phyloP scores from a whole-genome alignment of 345 rosid species.

The Pugionium cornutum region DNA sequence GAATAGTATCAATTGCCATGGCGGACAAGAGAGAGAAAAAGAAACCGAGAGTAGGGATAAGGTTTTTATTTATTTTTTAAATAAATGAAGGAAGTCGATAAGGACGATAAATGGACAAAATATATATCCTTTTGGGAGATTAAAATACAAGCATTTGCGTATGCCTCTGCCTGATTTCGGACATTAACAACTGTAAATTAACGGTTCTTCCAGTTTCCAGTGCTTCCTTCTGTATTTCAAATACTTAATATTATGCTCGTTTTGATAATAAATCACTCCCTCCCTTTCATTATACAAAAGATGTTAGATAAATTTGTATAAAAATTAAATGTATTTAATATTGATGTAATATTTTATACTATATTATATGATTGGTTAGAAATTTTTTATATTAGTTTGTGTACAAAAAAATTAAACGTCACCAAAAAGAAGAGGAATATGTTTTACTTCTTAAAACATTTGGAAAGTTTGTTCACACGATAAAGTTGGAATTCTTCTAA shows the following conservation, averaged over 20 bases:
- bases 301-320: no score
- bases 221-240: no score
- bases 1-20: slow-evolving; percentile 36
- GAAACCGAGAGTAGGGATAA: slow-evolving; percentile 35
- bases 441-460: neutral
- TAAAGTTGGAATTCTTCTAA: neutral
- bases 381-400: no score
- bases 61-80: slow-evolving; percentile 7
- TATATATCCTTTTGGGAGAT: slow-evolving; percentile 5
- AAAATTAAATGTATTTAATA: no score
- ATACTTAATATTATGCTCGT: no score
- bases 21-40: slow-evolving; percentile 25
- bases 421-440: no score
- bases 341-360: no score
- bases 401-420: no score
- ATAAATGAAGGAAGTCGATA: slow-evolving; percentile 27
- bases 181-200: slow-evolving; percentile 11
- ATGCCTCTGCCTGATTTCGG: slow-evolving; percentile 29
- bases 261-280: no score
- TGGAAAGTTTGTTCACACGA: neutral
- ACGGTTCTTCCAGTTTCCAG: neutral
- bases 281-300: no score
- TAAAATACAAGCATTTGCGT: neutral
- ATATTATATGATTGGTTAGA: no score
- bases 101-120: slow-evolving; percentile 34